Conservation (phyloP, 495 filamentous ascomycete species). For the Penicillium macrosclerotiorum region DNA sequence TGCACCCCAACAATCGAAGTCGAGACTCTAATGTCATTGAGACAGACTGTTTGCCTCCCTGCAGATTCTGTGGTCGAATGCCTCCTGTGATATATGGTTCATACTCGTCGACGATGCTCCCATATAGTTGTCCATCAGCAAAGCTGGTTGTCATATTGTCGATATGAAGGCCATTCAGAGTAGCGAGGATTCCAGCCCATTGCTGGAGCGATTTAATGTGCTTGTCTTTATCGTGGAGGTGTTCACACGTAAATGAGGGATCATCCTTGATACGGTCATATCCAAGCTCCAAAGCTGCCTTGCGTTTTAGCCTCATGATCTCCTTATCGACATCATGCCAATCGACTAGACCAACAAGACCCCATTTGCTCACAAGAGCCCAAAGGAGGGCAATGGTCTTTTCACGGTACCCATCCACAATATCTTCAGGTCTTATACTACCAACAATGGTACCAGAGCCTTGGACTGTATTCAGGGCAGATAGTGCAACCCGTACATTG, state of each 20-base stretch:
- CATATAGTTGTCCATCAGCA: conserved; percentile 54
- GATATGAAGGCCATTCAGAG: conserved; percentile 44
- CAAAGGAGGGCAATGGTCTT: conserved; percentile 64
- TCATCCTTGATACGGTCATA: conserved; percentile 12
- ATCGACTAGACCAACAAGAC: conserved; percentile 53
- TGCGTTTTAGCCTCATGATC: conserved; percentile 40
- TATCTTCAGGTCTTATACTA: conserved; percentile 55
- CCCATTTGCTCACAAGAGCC: conserved; percentile 58
- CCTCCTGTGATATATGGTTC: conserved; percentile 32
- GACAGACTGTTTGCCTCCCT: not conserved
- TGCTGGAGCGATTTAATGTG: conserved; percentile 45
- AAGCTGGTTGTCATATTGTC: conserved; percentile 61
- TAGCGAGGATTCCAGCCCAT: conserved; percentile 54
- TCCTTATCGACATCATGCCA: conserved; percentile 54
- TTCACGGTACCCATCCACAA: conserved; percentile 66
- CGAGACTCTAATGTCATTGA: conserved; percentile 23
- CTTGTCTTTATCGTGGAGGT: conserved; percentile 26
- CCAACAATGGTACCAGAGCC: conserved; percentile 33
- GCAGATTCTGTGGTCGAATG: no score
- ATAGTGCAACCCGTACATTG: conserved; percentile 60
- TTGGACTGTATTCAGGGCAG: conserved; percentile 44
- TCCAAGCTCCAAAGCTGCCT: conserved; percentile 22
- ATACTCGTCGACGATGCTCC: conserved; percentile 60
- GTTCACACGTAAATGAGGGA: conserved; percentile 12
- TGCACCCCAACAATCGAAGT: conserved; percentile 36